These are phyloP conservation scores for Fusarium buxicola DNA, from an alignment of 2,329 filamentous ascomycete species.

Conservation along the genomic window DNA sequence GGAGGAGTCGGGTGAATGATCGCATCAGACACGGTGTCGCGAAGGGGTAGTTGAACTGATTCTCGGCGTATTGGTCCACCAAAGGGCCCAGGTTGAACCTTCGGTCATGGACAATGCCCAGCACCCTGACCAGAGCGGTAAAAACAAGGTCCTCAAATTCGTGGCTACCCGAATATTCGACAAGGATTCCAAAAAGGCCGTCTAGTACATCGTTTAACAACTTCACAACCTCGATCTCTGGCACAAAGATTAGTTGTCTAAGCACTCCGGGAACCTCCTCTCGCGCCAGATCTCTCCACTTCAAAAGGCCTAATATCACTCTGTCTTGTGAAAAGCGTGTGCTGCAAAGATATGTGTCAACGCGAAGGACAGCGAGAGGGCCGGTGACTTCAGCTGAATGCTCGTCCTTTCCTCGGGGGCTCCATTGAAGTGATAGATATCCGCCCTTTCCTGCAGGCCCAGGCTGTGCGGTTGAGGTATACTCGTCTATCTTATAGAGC, in stretches of 20 bases:
- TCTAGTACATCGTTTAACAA: constrained; percentile 90
- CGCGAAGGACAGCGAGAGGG: constrained; percentile 80
- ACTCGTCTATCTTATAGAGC: constrained; percentile 92
- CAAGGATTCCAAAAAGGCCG: constrained; percentile 88
- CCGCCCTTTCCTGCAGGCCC: constrained; percentile 80
- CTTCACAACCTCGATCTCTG: constrained; percentile 98
- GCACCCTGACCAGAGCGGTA: constrained; percentile 85
- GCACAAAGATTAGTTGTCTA: constrained; percentile 89
- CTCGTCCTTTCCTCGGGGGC: constrained; percentile 72
- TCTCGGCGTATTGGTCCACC: constrained; percentile 91
- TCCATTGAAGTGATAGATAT: constrained; percentile 88
- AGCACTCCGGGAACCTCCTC: constrained; percentile 80
- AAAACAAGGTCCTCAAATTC: constrained; percentile 95
- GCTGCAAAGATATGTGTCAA: constrained; percentile 92
- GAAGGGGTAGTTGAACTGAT: constrained; percentile 91
- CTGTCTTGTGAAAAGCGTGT: constrained; percentile 95
- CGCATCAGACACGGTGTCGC: constrained; percentile 88
- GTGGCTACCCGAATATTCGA: constrained; percentile 90
- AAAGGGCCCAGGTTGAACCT: constrained; percentile 91
- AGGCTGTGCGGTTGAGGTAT: constrained; percentile 76
- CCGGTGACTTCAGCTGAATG: constrained; percentile 81
- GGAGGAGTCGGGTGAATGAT: constrained; percentile 85
- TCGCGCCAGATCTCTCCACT: constrained; percentile 82
- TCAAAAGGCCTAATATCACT: constrained; percentile 82
- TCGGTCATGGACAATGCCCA: constrained; percentile 94